Evolutionary conservation across 805 yeast species (phyloP), one percentile per base, ranked within the genome.

Genomic region (Kazachstania psychrophila): DNA sequence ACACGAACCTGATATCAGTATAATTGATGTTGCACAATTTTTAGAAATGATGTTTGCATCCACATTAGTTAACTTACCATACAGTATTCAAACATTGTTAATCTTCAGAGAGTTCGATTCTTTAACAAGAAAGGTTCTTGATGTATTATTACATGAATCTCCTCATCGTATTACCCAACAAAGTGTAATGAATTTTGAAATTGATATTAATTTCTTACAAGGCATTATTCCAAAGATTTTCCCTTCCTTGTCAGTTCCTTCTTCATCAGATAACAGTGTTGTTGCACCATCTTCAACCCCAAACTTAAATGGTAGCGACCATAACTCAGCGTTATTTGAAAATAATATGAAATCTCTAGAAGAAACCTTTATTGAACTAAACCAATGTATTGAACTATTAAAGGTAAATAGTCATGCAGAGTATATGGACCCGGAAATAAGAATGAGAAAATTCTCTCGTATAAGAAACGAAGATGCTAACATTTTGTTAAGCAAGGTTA

Each of bases 81-180:
- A 70, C 31, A 72, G 82, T 5, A 77, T 89, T 39, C 74, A 83
- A 47, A 77, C 89, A 3, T 63, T 87, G 41, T 73, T 94, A n/a
- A 71, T 88, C 42, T 77, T 86, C 46, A 73, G 94, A 52, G 86
- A 89, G 19, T 85, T 84, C 55, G 97, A 88, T 62, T 77, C 82
- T 45, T 71, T 92, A 41, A 77, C 94, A 0, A 73, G 78, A 28
- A 74, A 78, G 43, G 74, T 89, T 55, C 65, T 82, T 43, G 68
- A 70, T 30, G 65, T 77, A 7, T 64, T 88, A 41, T 64, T 75
- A 31, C 60, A 68, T 25, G 69, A 70, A 14, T 72, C 77, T 1
- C 70, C 69, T 1, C 56, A 65, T 2, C 55, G 63, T 9, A 76
- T 75, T 46, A 77, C 86, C 15, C 65, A 67, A 16, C 78, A 63